Evolutionary conservation across 306 rosid genomes (phyloP), one percentile per base, ranked within the genome.

Genomic region (Luffa acutangula): DNA sequence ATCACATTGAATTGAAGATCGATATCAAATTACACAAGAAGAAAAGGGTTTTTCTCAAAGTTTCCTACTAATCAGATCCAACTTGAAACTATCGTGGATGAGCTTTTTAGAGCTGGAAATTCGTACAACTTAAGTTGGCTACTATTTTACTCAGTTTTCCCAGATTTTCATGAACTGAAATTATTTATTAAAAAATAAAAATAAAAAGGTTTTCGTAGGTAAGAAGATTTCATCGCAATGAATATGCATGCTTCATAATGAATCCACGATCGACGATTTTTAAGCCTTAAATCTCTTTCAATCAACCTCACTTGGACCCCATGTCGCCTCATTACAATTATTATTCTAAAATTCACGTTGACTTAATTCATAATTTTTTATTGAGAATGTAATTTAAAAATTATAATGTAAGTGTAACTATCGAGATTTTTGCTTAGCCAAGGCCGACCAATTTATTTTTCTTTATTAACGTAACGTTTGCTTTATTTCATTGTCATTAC

Each of bases 41-140:
- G 13, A 56, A 33, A 76, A 33, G n/a, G 21, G 51, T n/a, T 14
- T 72, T 75, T 73, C 12, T 56, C 60, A 13, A 70, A 39, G 53
- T 5, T 14, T 71, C 9, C 2, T 43, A 59, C n/a, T 5, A 20
- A 59, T 31, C 80, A 81, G 73, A 77, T 76, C 67, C 57, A 81
- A 63, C 59, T 51, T 73, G 4, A 77, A 64, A 37, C 53, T 49
- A 39, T 48, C 59, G 64, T 58, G 34, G 39, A 25, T 64, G 60
- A 58, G 67, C 80, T 65, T 64, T 39, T 66, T 67, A 77, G 80
- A 81, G 84, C 84, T 83, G 87, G 83, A 69, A 51, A 81, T 67
- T 80, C 83, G 56, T 88, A 73, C 18, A 41, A 46, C 41, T 63
- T 72, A 87, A 85, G 90, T 39, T 78, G 81, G 66, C 52, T 9